Evolutionary conservation across 2,329 filamentous ascomycete genomes (phyloP).

Genomic region (Purpureocillium lavendulum): DNA sequence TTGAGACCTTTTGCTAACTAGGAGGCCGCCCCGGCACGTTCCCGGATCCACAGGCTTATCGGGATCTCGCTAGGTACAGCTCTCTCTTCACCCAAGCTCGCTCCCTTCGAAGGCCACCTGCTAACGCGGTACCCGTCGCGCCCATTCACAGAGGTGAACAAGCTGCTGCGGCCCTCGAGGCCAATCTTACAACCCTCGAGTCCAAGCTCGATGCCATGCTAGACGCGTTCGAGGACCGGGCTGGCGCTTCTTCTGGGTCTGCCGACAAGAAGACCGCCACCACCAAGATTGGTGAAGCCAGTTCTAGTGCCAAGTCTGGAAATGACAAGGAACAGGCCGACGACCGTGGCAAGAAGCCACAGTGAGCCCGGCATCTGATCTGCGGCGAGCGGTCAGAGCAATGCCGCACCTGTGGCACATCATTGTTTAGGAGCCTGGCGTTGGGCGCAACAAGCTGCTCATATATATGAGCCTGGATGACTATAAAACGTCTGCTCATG

Average conservation of each 20-base stretch:
- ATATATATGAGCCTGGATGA: too few species aligned
- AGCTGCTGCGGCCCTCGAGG: slow-evolving; percentile 43
- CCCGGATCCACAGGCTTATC: slow-evolving; percentile 6
- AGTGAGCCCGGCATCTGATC: too few species aligned
- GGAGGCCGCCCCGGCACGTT: neutral
- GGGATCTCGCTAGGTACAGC: slow-evolving; percentile 11
- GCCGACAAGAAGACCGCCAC: neutral
- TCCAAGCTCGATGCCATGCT: slow-evolving; percentile 47
- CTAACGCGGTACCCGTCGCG: neutral
- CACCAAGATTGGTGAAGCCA: neutral
- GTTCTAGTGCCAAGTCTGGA: too few species aligned
- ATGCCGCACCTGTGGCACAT: too few species aligned
- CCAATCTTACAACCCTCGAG: slow-evolving; percentile 43
- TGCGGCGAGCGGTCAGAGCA: too few species aligned
- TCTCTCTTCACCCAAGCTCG: neutral
- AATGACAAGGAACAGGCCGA: too few species aligned
- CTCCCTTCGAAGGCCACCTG: neutral
- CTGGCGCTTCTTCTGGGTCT: slow-evolving; percentile 4
- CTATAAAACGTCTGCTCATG: too few species aligned
- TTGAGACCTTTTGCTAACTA: too few species aligned
- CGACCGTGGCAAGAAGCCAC: too few species aligned
- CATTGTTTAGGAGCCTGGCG: too few species aligned
- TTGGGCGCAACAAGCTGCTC: too few species aligned
- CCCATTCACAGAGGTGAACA: slow-evolving; percentile 39
- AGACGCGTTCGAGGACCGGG: slow-evolving; percentile 32